A percentile compares a stretch with the other conserved stretches of the same genome.
Conservation (phyloP, 2,329 filamentous ascomycete species). For the Alternaria consortialis region DNA sequence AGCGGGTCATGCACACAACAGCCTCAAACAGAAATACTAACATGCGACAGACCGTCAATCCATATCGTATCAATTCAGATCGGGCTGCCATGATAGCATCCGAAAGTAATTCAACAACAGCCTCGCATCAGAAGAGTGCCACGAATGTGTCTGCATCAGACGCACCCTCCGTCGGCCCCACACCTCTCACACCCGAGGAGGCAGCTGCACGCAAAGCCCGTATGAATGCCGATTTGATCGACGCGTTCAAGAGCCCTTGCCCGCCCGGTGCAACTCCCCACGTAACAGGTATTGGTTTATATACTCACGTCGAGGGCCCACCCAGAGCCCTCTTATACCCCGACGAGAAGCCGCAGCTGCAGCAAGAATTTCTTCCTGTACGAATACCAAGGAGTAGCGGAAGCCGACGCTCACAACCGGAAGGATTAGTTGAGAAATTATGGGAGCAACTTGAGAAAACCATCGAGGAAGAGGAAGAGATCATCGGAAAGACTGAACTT, state of each 20-base stretch:
- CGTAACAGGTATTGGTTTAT: slow-evolving; percentile 37
- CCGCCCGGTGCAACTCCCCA: slow-evolving; percentile 9
- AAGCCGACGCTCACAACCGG: not conserved
- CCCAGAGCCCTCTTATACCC: not conserved
- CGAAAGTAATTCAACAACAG: not conserved
- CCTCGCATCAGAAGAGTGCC: not conserved
- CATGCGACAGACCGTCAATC: not conserved
- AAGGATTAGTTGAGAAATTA: not conserved
- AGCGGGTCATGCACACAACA: not conserved
- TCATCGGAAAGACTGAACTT: not conserved
- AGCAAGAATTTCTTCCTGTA: slow-evolving; percentile 11
- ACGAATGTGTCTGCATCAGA: not conserved
- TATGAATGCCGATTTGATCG: slow-evolving; percentile 34
- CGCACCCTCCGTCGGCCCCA: not conserved
- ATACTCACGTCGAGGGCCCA: slow-evolving; percentile 33
- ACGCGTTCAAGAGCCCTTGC: slow-evolving; percentile 13
- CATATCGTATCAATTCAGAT: not conserved
- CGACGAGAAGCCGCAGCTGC: not conserved
- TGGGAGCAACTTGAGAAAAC: slow-evolving; percentile 1
- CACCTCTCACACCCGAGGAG: slow-evolving; percentile 21
- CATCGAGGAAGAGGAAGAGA: slow-evolving; percentile 3
- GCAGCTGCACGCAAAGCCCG: slow-evolving; percentile 19
- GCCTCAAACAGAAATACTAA: not conserved
- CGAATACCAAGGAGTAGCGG: not conserved
- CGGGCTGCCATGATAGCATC: not conserved